Base-by-base conservation (phyloP, 2,329 filamentous ascomycete species). In the Fusarium sp. region DNA sequence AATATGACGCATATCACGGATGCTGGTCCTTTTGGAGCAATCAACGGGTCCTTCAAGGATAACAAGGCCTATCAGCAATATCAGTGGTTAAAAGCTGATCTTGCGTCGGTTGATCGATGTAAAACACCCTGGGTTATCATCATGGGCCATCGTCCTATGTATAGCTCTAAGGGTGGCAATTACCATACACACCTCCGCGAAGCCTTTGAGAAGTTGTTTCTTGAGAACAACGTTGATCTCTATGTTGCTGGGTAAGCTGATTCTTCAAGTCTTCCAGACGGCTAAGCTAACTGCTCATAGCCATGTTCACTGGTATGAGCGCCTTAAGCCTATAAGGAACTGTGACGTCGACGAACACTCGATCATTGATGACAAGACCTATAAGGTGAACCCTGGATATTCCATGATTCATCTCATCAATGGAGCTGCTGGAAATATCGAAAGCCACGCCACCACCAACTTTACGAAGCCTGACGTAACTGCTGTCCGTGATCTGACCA, bases 231-330 rank as follows among this genome's bases (percentile, higher is more conserved):
- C 14, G 54, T 43, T 6, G 54, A 55, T 14, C 11, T 58, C 1
- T 58, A 55, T 3, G 33, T 58, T 9, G 20, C 39, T 17, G 54
- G 54, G 54, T 58, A 39, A 55, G 39, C 2, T 5, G 2, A 11
- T 3, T 6, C 0, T 15, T 17, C 7, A 1, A 15, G 0, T 4
- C 9, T 4, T 33, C 5, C 9, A n/a, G 3, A 2, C 3, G 6
- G 1, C 2, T 0, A 1, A 6, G 4, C 49, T 55, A 15, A 58
- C 17, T 9, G 0, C 2, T 13, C 1, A 17, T 15, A 58, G 54
- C 7, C 54, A 58, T 2, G 54, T 58, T 6, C 49, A 58, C 1
- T 58, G 54, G 54, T 55, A 58, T 8, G 54, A 58, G 20, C 54
- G 54, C 3, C 49, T 58, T 2, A 39, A 45, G 3, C 54, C 54